These are phyloP conservation scores for Dendrocalamus latiflorus DNA, from an alignment of 202 grass and related monocot genomes.

Conservation along the genomic window DNA sequence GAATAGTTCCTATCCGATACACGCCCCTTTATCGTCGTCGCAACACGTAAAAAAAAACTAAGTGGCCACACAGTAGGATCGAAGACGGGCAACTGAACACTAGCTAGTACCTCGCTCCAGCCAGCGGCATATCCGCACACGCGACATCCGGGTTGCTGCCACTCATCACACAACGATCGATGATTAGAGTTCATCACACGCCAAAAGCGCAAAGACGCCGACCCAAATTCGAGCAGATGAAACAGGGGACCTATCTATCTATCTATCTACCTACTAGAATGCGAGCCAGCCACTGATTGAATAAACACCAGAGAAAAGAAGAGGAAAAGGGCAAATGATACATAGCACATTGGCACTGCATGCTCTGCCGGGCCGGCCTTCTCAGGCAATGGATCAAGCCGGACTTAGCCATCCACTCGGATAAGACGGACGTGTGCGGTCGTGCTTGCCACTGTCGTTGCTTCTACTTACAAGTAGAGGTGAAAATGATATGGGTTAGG, in stretches of 20 bases:
- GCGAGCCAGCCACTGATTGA: neutral
- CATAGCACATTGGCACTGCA: conserved; percentile 20
- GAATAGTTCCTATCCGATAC: neutral
- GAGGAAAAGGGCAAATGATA: neutral
- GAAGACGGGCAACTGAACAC: conserved; percentile 32
- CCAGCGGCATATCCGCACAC: conserved; percentile 8
- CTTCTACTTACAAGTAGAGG: neutral
- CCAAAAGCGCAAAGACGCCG: neutral
- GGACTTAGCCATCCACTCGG: conserved; percentile 4
- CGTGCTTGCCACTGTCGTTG: conserved; percentile 36
- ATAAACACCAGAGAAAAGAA: conserved; percentile 25
- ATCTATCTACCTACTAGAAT: conserved; percentile 36
- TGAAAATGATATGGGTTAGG: too few relatives aligned
- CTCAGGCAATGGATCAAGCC: neutral
- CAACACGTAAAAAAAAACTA: neutral
- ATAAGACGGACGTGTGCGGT: conserved; percentile 15
- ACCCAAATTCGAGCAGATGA: neutral
- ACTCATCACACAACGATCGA: conserved; percentile 23
- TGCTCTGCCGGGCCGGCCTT: conserved; percentile 30
- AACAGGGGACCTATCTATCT: conserved; percentile 39
- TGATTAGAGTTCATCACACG: neutral
- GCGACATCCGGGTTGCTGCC: conserved; percentile 26
- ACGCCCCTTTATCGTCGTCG: neutral
- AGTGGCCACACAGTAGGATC: conserved; percentile 3
- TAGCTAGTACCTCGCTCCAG: neutral